Evolutionary conservation across 1,284 basidiomycete genomes (phyloP), one percentile per base, ranked within the genome.

Genomic region (Puccinia coronata): DNA sequence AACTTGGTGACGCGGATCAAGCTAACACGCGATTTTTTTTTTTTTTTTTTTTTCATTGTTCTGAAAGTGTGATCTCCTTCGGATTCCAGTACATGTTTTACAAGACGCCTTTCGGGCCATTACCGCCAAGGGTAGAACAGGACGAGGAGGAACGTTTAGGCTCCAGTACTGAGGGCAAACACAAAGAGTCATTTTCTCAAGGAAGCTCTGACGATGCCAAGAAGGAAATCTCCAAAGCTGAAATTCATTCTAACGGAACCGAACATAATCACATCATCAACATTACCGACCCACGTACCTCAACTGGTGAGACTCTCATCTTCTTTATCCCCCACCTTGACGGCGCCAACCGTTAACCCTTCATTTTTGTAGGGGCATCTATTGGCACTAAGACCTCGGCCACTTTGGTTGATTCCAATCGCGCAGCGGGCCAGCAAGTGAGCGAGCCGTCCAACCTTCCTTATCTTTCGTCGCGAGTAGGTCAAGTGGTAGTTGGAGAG

Each of bases 101-200:
- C 36, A 18, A 47, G 18, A 53, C 36, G 14, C 71, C 71, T 16
- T 73, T 73, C 51, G 71, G 71, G n/a, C 71, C 71, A 39, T 55
- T 73, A 41, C 43, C 36, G 51, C 71, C 71, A 34, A 25, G 11
- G n/a, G 49, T 23, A 73, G 51, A 41, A 1, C 8, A 9, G 11
- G 71, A 73, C n/a, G 71, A 73, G 34, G 71, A 73, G n/a, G 43
- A 73, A 73, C 43, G 71, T 39, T 34, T 73, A 31, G 67, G 47
- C 67, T 70, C 43, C n/a, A n/a, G n/a, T n/a, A n/a, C n/a, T 28
- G 67, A 49, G 47, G 47, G 67, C 41, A 70, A 70, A 31, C 2
- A 23, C 11, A 47, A 70, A 34, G 43, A 49, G 41, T 70, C 67
- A 9, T 53, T 73, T 36, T 73, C 49, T 18, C 53, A 73, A 20